Evolutionary conservation across 768 basidiomycete species (phyloP), one percentile per base, ranked within the genome.

Genomic region (Leucocoprinus leucothites): DNA sequence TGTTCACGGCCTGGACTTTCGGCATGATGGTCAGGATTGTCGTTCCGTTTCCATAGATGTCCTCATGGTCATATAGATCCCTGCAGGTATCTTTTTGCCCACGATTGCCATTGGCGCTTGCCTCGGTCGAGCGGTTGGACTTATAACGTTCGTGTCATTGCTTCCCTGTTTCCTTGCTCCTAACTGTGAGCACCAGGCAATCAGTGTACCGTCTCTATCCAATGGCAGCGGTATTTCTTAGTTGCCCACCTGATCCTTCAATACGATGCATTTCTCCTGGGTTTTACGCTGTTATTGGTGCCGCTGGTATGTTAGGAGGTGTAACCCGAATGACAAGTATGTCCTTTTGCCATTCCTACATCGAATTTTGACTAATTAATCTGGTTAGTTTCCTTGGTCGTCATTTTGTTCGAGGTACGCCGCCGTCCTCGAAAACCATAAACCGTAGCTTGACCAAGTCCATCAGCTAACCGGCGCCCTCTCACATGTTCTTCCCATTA

Each of bases 401-500:
- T 88, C 25, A 89, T 89, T 54, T 73, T 89, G 2, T 89, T 89
- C 61, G 87, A 89, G 76, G 86, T 82, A 52, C 6, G 51, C 57
- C 9, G 40, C 18, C 43, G 11, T 4, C 5, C 18, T 26, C 45
- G 34, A 21, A 18, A 24, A 19, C n/a, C 46, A 26, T 36, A 36
- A 11, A 21, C 53, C 36, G 46, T 34, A 49, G 31, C 25, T 53
- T 58, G 11, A 13, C 45, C 25, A 8, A 26, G 25, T 35, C 19
- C 47, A 52, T 18, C 40, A 88, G 86, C 72, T 89, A n/a, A 89
- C 87, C 19, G 87, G 87, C 13, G 87, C 87, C 3, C 71, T 89
- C 24, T 89, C 87, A 13, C 87, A 89, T 69, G 87, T 89, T n/a
- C 73, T 89, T 28, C 87, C 87, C 14, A 88, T 89, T 65, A 89